Evolutionary conservation across 306 rosid genomes (phyloP).

Genomic region (Dalbergia cochinchinensis): DNA sequence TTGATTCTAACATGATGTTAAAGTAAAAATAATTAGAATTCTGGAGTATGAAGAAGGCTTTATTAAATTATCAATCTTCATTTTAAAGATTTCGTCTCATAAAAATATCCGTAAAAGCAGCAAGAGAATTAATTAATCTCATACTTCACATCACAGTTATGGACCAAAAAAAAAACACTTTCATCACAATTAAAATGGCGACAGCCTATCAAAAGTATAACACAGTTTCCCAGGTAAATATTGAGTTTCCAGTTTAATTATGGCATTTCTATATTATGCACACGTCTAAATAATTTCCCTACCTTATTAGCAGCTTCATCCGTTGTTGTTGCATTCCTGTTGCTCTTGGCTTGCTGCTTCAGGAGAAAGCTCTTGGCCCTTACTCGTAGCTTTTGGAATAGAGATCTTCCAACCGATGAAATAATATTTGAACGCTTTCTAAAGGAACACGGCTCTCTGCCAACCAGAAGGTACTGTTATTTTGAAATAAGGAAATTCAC

Average conservation of each 20-base stretch:
- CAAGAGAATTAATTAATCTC: too few species aligned
- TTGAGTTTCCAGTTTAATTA: too few species aligned
- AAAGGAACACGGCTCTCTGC: slow-evolving; percentile 34
- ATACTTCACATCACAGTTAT: background rate
- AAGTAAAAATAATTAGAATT: too few species aligned
- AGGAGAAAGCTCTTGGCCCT: background rate
- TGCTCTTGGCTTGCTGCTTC: slow-evolving; percentile 28
- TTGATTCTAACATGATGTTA: too few species aligned
- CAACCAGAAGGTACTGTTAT: slow-evolving; percentile 40
- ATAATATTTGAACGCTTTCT: slow-evolving; percentile 34
- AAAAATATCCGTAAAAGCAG: too few species aligned
- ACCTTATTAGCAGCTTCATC: background rate
- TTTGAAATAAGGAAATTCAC: slow-evolving; percentile 48
- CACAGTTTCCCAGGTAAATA: too few species aligned
- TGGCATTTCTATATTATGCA: background rate
- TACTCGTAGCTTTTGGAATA: background rate
- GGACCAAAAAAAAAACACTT: too few species aligned
- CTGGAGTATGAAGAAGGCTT: too few species aligned
- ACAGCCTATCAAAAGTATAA: too few species aligned
- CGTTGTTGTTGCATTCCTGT: slow-evolving; percentile 32
- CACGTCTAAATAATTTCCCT: background rate
- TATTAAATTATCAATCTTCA: too few species aligned
- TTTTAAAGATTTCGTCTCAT: too few species aligned
- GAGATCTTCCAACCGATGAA: background rate
- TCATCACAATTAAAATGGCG: too few species aligned